Conservation (phyloP, 805 yeast species). For the Maudiozyma saulgeensis region DNA sequence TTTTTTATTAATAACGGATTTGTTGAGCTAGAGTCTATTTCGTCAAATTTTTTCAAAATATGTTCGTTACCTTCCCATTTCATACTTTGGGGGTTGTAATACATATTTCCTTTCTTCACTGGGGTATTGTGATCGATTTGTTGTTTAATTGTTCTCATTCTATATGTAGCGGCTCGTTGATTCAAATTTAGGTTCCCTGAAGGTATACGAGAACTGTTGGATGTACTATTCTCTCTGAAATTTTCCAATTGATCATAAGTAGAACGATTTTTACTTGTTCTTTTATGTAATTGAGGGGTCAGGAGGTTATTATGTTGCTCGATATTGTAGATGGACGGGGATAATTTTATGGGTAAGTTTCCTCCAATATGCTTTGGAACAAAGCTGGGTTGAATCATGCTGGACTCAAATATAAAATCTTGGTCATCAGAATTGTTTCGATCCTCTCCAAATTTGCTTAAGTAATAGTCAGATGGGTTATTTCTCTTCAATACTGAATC, state of each 20-base stretch:
- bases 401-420: slow-evolving; percentile 18
- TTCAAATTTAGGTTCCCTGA: not conserved
- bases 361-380: slow-evolving; percentile 9
- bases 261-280: slow-evolving; percentile 16
- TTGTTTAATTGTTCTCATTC: slow-evolving; percentile 26
- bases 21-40: slow-evolving; percentile 14
- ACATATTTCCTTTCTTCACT: slow-evolving; percentile 23
- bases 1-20: slow-evolving; percentile 19
- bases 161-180: slow-evolving; percentile 6
- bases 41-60: slow-evolving; percentile 18
- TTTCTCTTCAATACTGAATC: slow-evolving; percentile 1
- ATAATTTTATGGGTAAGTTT: slow-evolving; percentile 11
- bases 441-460: slow-evolving; percentile 10
- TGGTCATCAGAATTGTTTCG: slow-evolving; percentile 12
- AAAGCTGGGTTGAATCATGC: slow-evolving; percentile 22
- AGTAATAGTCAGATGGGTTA: not conserved
- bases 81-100: slow-evolving; percentile 23
- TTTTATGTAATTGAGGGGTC: slow-evolving; percentile 22
- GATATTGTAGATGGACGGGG: slow-evolving; percentile 23
- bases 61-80: slow-evolving; percentile 27
- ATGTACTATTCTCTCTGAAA: slow-evolving; percentile 11
- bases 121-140: slow-evolving; percentile 29
- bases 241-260: slow-evolving; percentile 12
- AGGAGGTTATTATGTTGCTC: slow-evolving; percentile 18
- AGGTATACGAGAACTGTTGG: not conserved